Percentiles rank a stretch among this genome's conserved stretches.
These are phyloP conservation scores for Penicillium longicatenatum DNA, from an alignment of 495 filamentous ascomycete species.

Conservation along the genomic window DNA sequence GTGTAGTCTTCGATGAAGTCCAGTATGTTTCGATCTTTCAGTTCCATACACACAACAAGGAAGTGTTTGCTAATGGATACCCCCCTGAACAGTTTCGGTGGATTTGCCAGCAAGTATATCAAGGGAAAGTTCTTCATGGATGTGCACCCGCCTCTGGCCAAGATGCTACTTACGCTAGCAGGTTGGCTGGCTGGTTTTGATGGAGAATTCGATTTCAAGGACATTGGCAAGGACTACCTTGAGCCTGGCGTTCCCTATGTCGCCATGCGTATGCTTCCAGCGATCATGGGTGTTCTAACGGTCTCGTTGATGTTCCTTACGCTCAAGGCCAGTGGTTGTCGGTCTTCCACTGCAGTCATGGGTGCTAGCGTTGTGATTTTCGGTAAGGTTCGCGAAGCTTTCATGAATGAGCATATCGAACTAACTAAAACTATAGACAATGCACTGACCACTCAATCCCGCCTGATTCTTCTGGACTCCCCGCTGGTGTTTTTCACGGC, in stretches of 20 bases:
- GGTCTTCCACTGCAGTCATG: slow-evolving; percentile 76
- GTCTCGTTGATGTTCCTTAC: slow-evolving; percentile 94
- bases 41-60: background rate
- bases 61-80: background rate
- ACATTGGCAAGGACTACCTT: slow-evolving; percentile 98
- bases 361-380: slow-evolving; percentile 88
- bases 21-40: slow-evolving; percentile 65
- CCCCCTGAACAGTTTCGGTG: slow-evolving; percentile 73
- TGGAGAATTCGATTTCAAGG: slow-evolving; percentile 97
- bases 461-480: slow-evolving; percentile 93
- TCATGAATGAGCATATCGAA: slow-evolving; percentile 3
- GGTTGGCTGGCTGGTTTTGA: slow-evolving; percentile 95
- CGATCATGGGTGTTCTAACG: slow-evolving; percentile 80
- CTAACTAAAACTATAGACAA: slow-evolving; percentile 65
- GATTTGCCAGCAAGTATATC: slow-evolving; percentile 97
- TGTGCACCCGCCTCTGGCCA: slow-evolving; percentile 96
- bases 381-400: slow-evolving; percentile 53
- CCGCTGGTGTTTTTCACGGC: slow-evolving; percentile 93
- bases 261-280: slow-evolving; percentile 92
- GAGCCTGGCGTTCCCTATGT: slow-evolving; percentile 96
- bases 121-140: slow-evolving; percentile 99
- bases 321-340: slow-evolving; percentile 86
- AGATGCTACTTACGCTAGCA: slow-evolving; percentile 91
- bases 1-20: slow-evolving; percentile 98
- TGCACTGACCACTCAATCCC: slow-evolving; percentile 89